phyloP scores from a whole-genome alignment of 2,329 filamentous ascomycete genomes.

The Paecilomyces sp. region DNA sequence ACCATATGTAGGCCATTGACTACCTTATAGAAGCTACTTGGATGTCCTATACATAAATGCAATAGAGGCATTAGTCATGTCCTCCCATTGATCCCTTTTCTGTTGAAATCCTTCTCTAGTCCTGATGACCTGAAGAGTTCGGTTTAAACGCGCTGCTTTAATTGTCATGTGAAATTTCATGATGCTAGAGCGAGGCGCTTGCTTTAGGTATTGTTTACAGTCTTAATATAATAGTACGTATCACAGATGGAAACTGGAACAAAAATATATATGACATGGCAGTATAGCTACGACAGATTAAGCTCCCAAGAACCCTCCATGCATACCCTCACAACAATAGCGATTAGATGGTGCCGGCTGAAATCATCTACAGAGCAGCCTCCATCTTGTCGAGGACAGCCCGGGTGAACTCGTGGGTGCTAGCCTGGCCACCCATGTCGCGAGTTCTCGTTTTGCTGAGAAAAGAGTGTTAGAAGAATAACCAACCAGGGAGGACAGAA shows the following conservation, averaged over 20 bases:
- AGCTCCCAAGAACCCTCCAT: background rate
- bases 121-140: too few relatives aligned
- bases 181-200: background rate
- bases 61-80: too few relatives aligned
- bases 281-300: background rate
- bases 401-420: conserved; percentile 90
- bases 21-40: too few relatives aligned
- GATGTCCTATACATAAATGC: too few relatives aligned
- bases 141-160: too few relatives aligned
- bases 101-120: too few relatives aligned
- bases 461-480: conserved; percentile 21
- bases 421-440: conserved; percentile 88
- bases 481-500: background rate
- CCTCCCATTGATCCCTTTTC: too few relatives aligned
- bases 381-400: conserved; percentile 97
- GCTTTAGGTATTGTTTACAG: background rate
- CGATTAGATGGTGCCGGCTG: background rate
- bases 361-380: conserved; percentile 48
- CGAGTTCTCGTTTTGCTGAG: conserved; percentile 75
- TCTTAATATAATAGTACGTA: background rate
- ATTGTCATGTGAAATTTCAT: too few relatives aligned
- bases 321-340: background rate
- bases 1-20: too few relatives aligned
- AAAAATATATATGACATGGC: conserved; percentile 1
- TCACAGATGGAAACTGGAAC: background rate